Evolutionary conservation across 129 eudicot species (phyloP), one percentile per base, ranked within the genome.

Genomic region (Gnaphalium uliginosum): DNA sequence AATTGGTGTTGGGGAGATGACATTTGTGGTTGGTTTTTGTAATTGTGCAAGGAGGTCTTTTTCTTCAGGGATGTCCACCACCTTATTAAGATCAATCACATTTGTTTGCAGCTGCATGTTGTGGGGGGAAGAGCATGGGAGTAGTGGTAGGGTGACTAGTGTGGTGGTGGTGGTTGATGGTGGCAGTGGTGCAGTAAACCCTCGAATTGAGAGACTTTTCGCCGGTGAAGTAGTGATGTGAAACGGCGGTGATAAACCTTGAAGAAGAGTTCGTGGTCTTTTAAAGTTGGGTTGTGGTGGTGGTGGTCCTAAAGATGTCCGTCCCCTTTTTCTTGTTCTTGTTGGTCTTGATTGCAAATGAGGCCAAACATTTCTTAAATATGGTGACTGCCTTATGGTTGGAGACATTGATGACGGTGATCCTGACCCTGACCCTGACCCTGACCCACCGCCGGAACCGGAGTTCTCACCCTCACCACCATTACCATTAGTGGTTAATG

Each of bases 311-410:
- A 82, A 76, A 0, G 88, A 76, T 19, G 87, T 76, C 73, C 91
- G 67, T 14, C 97, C 97, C 1, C 98, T 78, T 82, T 93, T 93
- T 51, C 98, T 54, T 14, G 96, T 90, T 53, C 93, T 46, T 0
- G 96, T 90, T 5, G 98, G 96, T 18, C 96, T 77, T 26, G 97
- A 88, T 39, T 93, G 93, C 78, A 88, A 86, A 26, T 88, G 86
- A 61, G 93, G 83, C 96, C 96, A 88, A 2, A 90, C 89, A 56
- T 81, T 85, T n/a, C 88, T 76, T 67, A 93, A 58, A 76, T 85
- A 87, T 26, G 96, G 81, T 7, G 88, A 85, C 19, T 87, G 90
- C 26, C 80, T 26, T 58, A 90, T 86, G 18, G 79, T 86, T 19
- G 78, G 87, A 7, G 91, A 79, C 81, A 83, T 37, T 5, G 81